Percentiles rank a stretch among this genome's conserved stretches.
Evolutionary conservation across 164 flowering plant genomes (phyloP).

Genomic region (Akebia trifoliata): DNA sequence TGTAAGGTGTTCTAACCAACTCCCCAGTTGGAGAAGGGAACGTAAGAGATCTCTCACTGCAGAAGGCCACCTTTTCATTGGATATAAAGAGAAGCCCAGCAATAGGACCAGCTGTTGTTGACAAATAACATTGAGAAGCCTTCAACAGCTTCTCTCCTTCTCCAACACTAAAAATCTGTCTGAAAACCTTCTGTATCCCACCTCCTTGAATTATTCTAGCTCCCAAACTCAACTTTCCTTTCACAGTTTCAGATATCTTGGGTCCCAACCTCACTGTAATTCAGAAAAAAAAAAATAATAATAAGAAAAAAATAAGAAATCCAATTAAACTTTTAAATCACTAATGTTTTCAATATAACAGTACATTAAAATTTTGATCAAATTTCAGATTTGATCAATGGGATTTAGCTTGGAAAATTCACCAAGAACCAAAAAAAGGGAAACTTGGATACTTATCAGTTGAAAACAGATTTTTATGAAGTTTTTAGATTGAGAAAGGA

Average conservation of each 20-base stretch:
- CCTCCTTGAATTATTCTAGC: constrained; percentile 40
- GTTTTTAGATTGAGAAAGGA: background rate
- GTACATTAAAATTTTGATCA: background rate
- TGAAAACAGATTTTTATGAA: background rate
- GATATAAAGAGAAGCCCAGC: constrained; percentile 53
- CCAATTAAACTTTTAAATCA: background rate
- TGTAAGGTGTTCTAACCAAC: constrained; percentile 31
- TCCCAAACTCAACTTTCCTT: constrained; percentile 45
- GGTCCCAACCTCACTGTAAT: constrained; percentile 41
- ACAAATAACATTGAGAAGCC: constrained; percentile 46
- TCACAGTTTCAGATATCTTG: constrained; percentile 38
- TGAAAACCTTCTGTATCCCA: constrained; percentile 38
- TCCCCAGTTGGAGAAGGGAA: constrained; percentile 28
- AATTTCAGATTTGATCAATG: background rate
- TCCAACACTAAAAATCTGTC: constrained; percentile 24
- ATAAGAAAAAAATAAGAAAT: background rate
- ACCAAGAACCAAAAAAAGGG: too few species aligned
- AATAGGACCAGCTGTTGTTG: constrained; percentile 56
- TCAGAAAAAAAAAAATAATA: background rate
- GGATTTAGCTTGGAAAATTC: too few species aligned
- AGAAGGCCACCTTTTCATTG: constrained; percentile 36
- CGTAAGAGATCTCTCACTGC: constrained; percentile 43
- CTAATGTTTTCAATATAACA: background rate
- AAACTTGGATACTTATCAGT: background rate
- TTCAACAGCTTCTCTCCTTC: constrained; percentile 42